Evolutionary conservation across 805 yeast species (phyloP).

Genomic region (Suhomyces faveliae): DNA sequence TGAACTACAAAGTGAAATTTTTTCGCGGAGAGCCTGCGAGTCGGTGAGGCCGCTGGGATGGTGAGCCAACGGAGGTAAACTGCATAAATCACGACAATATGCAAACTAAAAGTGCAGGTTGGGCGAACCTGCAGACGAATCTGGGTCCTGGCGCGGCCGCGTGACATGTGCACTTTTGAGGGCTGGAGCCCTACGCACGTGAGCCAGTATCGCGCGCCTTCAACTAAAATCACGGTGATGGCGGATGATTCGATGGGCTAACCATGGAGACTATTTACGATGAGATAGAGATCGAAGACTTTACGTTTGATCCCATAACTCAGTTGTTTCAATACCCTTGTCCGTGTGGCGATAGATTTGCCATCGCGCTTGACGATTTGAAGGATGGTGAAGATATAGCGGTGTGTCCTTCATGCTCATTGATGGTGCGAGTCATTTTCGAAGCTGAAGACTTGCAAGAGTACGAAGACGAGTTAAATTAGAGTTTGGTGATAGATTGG

Average conservation of each 20-base stretch:
- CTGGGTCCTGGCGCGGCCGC: constrained; percentile 3
- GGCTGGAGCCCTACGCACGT: constrained; percentile 13
- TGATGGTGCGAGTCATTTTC: constrained; percentile 88
- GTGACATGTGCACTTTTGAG: not conserved
- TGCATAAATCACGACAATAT: not conserved
- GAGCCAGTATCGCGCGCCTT: not conserved
- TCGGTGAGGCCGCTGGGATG: not conserved
- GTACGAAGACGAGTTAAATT: constrained; percentile 19
- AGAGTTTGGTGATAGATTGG: not conserved
- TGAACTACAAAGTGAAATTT: constrained; percentile 10
- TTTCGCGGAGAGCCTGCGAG: constrained; percentile 7
- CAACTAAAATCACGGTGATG: not conserved
- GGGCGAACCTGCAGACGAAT: not conserved
- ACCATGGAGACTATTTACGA: constrained; percentile 72
- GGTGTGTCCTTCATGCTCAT: constrained; percentile 93
- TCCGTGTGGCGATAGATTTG: constrained; percentile 96
- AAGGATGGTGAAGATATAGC: constrained; percentile 91
- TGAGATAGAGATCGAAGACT: constrained; percentile 95
- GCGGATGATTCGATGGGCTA: not conserved
- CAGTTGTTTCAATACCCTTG: constrained; percentile 91
- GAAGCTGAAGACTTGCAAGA: constrained; percentile 61
- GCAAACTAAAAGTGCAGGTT: constrained; percentile 3
- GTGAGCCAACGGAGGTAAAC: not conserved
- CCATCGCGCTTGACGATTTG: constrained; percentile 79
- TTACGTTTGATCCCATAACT: constrained; percentile 81